Conservation (phyloP, 2,329 filamentous ascomycete species). For the Chalaropsis ovoidea region DNA sequence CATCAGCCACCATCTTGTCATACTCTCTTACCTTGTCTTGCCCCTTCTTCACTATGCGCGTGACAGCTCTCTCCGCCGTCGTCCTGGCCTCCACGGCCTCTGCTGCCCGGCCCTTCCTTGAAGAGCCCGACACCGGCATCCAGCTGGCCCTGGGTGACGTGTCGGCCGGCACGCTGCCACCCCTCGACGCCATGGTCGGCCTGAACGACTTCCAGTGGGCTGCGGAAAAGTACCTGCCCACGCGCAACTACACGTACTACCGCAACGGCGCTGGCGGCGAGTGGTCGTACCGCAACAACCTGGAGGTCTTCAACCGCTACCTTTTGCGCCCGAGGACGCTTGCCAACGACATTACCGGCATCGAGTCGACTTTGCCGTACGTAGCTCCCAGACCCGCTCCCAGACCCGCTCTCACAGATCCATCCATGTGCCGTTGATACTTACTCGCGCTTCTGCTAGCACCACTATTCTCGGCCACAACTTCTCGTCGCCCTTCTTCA, state of each 20-base stretch:
- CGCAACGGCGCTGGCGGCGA: slow-evolving; percentile 41
- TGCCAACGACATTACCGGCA: slow-evolving; percentile 32
- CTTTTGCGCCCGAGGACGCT: slow-evolving; percentile 37
- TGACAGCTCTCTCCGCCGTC: slow-evolving; percentile 27
- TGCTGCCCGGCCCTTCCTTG: slow-evolving; percentile 38
- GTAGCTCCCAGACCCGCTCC: slow-evolving; percentile 2
- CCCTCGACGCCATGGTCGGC: slow-evolving; percentile 33
- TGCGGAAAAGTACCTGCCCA: slow-evolving; percentile 37
- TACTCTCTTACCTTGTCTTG: background rate
- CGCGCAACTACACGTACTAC: slow-evolving; percentile 40
- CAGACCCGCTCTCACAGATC: too few species aligned
- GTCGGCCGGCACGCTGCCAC: slow-evolving; percentile 25
- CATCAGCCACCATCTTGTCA: background rate
- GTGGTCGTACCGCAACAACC: slow-evolving; percentile 44
- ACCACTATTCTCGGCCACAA: slow-evolving; percentile 40
- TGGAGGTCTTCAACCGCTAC: slow-evolving; percentile 41
- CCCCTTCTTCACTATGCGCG: slow-evolving; percentile 21
- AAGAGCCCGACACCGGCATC: slow-evolving; percentile 40
- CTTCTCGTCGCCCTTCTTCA: slow-evolving; percentile 42
- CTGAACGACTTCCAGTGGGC: slow-evolving; percentile 44
- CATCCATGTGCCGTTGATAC: slow-evolving; percentile 26
- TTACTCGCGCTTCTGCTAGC: slow-evolving; percentile 27
- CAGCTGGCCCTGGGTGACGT: slow-evolving; percentile 34
- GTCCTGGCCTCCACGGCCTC: slow-evolving; percentile 33
- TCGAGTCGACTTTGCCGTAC: slow-evolving; percentile 33